Evolutionary conservation across 331 rosid genomes (phyloP), one percentile per base, ranked within the genome.

Genomic region (Phaseolus coccineus): DNA sequence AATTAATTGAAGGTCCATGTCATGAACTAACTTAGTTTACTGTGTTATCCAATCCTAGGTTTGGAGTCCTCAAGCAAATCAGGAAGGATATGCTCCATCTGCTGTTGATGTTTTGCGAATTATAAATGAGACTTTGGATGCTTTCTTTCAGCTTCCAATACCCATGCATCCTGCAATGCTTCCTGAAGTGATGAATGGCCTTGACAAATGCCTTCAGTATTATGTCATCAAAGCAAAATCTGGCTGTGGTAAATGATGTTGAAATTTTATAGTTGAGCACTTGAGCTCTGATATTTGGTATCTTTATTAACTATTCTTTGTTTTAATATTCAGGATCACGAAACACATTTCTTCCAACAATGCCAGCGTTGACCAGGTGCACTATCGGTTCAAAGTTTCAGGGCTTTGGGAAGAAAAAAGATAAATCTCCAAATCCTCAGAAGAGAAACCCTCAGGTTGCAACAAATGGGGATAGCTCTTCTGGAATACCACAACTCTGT

Each of bases 371-470:
- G 88, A 96, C 99, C 77, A 90, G 99, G 86, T 93, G 98, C 73
- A 85, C 91, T 25, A 85, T 86, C 27, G 98, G 88, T 73, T 96
- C 99, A 69, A 96, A 93, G 81, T 93, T 93, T 83, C 96, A 91
- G 85, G 96, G 96, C 22, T 96, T 96, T 88, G 99, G 99, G 84
- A 96, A 93, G 94, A 96, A 93, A 78, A 96, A 93, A 65, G 99
- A 96, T 68, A 96, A 96, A 85, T 82, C 90, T 2, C 93, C 93
- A 65, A 90, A 77, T 87, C 69, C 97, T 78, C 98, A 87, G 83
- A 91, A 87, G 87, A 86, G 91, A 84, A 96, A 89, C 81, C 78
- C 98, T 78, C 99, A 88, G 87, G 92, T 89, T 51, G 96, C 92
- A 25, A 90, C 87, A 51, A 85, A 91, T 78, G 92, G 91, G 74